A percentile compares a stretch with the other conserved stretches of the same genome.
These are phyloP conservation scores for Pyrrhoderma noxium DNA, from an alignment of 1,284 basidiomycete species.

Conservation along the genomic window DNA sequence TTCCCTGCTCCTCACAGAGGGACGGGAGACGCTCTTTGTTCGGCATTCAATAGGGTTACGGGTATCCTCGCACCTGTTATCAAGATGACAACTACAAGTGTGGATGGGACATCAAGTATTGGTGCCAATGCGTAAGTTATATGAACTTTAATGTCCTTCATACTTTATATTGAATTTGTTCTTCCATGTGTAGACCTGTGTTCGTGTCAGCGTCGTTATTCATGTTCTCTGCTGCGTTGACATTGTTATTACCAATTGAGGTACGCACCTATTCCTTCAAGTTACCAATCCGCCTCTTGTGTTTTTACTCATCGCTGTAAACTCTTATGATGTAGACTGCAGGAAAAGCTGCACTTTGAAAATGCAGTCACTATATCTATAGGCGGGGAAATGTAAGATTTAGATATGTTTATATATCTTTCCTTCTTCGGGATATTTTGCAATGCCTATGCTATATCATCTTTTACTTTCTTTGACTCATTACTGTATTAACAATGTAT, in stretches of 20 bases:
- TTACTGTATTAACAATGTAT: too few relatives aligned
- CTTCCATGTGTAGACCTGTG: conserved; percentile 36
- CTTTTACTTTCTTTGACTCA: too few relatives aligned
- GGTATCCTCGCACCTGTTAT: conserved; percentile 52
- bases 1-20: conserved; percentile 60
- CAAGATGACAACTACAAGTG: conserved; percentile 37
- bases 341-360: conserved; percentile 18
- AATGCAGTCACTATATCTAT: too few relatives aligned
- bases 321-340: conserved; percentile 14
- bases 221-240: conserved; percentile 38
- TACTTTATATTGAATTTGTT: background rate
- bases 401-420: too few relatives aligned
- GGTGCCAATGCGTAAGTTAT: conserved; percentile 28
- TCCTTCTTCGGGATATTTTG: too few relatives aligned
- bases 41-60: conserved; percentile 46
- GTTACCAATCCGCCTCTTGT: too few relatives aligned
- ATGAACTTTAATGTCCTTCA: background rate
- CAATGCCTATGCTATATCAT: too few relatives aligned
- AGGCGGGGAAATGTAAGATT: too few relatives aligned
- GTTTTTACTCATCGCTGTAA: too few relatives aligned
- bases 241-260: conserved; percentile 52
- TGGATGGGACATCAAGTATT: conserved; percentile 7
- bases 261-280: conserved; percentile 26
- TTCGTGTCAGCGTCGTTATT: conserved; percentile 53
- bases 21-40: conserved; percentile 54